These are phyloP conservation scores for Thielaviopsis euricoi DNA, from an alignment of 2,329 filamentous ascomycete genomes.

Conservation along the genomic window DNA sequence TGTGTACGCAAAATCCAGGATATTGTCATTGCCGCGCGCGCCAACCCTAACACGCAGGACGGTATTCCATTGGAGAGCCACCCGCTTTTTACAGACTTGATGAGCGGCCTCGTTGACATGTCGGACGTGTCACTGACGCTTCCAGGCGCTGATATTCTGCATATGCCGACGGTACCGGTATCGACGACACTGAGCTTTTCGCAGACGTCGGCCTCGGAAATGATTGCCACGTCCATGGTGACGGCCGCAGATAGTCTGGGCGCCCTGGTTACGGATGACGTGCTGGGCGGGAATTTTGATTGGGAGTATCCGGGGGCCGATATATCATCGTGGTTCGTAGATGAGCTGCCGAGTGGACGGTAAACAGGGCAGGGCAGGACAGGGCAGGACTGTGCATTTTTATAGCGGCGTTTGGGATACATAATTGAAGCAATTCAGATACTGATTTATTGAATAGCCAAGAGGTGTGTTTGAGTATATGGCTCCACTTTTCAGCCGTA, in stretches of 20 bases:
- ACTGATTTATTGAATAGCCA: too few relatives aligned
- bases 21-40: constrained; percentile 15
- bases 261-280: constrained; percentile 8
- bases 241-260: constrained; percentile 1
- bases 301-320: background rate
- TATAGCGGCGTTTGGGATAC: background rate
- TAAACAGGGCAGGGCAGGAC: background rate
- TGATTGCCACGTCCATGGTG: background rate
- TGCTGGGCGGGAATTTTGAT: background rate
- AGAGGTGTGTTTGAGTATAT: too few relatives aligned
- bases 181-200: background rate
- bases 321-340: background rate
- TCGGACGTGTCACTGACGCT: background rate
- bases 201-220: background rate
- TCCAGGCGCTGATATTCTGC: background rate
- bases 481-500: too few relatives aligned
- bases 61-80: background rate
- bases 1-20: constrained; percentile 27
- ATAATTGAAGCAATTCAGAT: too few relatives aligned
- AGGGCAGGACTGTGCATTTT: background rate
- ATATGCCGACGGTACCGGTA: background rate
- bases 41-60: constrained; percentile 1
- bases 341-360: background rate
- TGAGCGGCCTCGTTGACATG: background rate
- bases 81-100: constrained; percentile 1